Evolutionary conservation across 2,329 filamentous ascomycete species (phyloP), one percentile per base, ranked within the genome.

Genomic region (Thielaviopsis ethacetica): DNA sequence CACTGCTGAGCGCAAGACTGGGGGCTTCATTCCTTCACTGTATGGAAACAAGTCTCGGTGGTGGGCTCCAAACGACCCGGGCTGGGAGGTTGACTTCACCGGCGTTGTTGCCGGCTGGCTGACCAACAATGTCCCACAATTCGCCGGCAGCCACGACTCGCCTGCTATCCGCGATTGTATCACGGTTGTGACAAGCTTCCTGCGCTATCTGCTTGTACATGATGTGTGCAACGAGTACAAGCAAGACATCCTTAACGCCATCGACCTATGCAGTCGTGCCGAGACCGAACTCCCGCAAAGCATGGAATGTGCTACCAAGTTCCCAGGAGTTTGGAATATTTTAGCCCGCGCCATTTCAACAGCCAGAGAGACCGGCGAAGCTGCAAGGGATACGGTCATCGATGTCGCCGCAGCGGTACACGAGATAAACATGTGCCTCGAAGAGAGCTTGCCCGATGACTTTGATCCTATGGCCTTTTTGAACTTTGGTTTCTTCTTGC

Each of bases 171-270:
- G 2, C 17, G 26, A 55, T 9, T 53, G 53, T 26, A 53, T 59
- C 24, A 76, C 79, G 38, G 80, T 94, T 0, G 76, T 96, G 49
- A 80, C 82, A 61, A 95, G 93, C 67, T 97, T 97, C 67, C 80
- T 95, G 63, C 87, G 88, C 63, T 98, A 96, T 64, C 75, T 97
- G 0, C 75, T 91, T 10, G 80, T 86, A 62, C 91, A 97, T 66
- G 80, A 86, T 44, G 91, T 94, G 17, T 95, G 90, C 66, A 85
- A 86, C 0, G 93, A 97, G 68, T 86, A 91, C 67, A 74, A 71
- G 0, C 73, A 77, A 0, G 80, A 91, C 63, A 75, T 97, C 60
- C 71, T 79, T 17, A 73, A 76, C 0, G 89, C 91, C 0, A 74
- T 85, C 7, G 68, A 68, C 1, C 68, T 91, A 27, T 95, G 89